Base-by-base conservation (phyloP, 148 eudicot genomes). In the Mesembryanthemum crystallinum region DNA sequence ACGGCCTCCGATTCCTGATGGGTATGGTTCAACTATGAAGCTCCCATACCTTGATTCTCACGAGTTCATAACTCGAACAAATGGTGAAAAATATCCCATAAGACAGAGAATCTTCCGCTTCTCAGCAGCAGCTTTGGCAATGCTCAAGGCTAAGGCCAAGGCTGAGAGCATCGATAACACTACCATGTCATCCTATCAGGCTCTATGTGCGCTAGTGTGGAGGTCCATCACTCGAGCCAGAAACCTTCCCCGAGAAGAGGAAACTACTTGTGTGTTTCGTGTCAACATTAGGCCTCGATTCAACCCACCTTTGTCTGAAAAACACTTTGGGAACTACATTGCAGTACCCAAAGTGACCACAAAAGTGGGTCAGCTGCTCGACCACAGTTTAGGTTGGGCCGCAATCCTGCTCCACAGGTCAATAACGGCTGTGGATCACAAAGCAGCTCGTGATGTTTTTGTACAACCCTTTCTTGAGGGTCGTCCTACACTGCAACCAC, bases 21-120 rank as follows among this genome's bases (percentile, higher is more conserved):
- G 77, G 61, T 45, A 83, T 77, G 70, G 25, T 32, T 33, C 77
- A 85, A 12, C 77, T 3, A 72, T 86, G 27, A 71, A 66, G 21
- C 61, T 87, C 28, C 88, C 89, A 10, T 76, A 45, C 30, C 80
- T 80, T 0, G 84, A 84, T 0, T 88, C 88, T 0, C 63, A 27
- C 24, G 82, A 67, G 63, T 77, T 58, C 47, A 69, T 69, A 45
- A 83, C 81, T 14, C 52, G 14, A 15, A 15, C 18, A 2, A 12
- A 8, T 39, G 9, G 9, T 39, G 43, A 39, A 39, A 39, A 5
- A n/a, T n/a, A n/a, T 39, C 70, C 86, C 7, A 17, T 85, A 17
- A 77, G 96, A 25, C 92, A 89, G 74, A 82, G 85, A 54, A 87
- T 89, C 64, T 89, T 91, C 73, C 89, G 83, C 77, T 91, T 89